Evolutionary conservation across 78 protist genomes (phyloP).

Genomic region (Dictyostelium intermedium): DNA sequence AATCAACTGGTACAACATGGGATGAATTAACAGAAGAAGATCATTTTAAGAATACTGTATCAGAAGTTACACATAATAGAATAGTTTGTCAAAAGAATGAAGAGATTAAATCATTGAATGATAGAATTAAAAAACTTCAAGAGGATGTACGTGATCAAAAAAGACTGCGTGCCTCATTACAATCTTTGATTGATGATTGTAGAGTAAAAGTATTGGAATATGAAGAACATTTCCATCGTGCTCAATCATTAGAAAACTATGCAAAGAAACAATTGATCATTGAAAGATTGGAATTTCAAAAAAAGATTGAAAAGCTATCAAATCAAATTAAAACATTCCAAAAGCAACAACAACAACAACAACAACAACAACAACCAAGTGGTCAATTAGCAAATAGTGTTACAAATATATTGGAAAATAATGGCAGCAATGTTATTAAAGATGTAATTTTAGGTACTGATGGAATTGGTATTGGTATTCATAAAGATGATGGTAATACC

Average conservation of each 20-base stretch:
- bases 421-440: not conserved
- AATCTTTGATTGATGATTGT: constrained; percentile 17
- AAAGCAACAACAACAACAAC: not conserved
- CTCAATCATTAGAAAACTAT: constrained; percentile 12
- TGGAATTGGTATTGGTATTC: not conserved
- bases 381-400: not conserved
- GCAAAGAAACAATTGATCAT: not conserved
- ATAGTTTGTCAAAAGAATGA: not conserved
- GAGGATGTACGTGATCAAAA: not conserved
- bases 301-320: not conserved
- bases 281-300: constrained; percentile 36
- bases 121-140: not conserved
- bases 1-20: constrained; percentile 1
- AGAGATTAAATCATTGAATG: constrained; percentile 3
- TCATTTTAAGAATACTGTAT: not conserved
- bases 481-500: not conserved
- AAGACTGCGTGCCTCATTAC: not conserved
- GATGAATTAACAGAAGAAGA: constrained; percentile 6
- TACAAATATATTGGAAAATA: not conserved
- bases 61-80: not conserved
- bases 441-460: not conserved
- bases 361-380: not conserved
- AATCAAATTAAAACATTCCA: not conserved
- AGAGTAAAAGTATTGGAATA: not conserved
- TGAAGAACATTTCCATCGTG: constrained; percentile 43